Percentiles rank a stretch among this genome's conserved stretches.
These are phyloP conservation scores for Hawksworthiomyces lignivorus DNA, from an alignment of 2,329 filamentous ascomycete species.

Conservation along the genomic window DNA sequence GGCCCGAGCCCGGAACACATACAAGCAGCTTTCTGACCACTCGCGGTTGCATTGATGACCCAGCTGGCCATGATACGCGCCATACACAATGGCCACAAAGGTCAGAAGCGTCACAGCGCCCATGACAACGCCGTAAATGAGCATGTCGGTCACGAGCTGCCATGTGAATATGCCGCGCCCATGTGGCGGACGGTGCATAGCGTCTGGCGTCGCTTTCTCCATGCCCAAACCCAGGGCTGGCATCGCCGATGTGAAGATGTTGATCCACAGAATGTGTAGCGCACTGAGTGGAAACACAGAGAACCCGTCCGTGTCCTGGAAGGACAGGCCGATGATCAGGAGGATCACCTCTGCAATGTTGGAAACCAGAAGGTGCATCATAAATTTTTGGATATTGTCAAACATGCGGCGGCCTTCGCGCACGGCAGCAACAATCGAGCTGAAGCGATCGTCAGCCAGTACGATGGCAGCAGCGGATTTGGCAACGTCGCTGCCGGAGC, in stretches of 20 bases:
- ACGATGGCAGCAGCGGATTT: slow-evolving; percentile 79
- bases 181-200: slow-evolving; percentile 75
- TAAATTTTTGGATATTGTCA: slow-evolving; percentile 84
- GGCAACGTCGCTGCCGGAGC: slow-evolving; percentile 78
- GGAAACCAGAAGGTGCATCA: slow-evolving; percentile 69
- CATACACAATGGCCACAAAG: slow-evolving; percentile 58
- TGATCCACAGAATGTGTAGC: slow-evolving; percentile 87
- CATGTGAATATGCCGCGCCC: slow-evolving; percentile 68
- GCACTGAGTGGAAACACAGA: slow-evolving; percentile 83
- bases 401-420: slow-evolving; percentile 79
- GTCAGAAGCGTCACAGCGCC: slow-evolving; percentile 57
- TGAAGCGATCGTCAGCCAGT: slow-evolving; percentile 81
- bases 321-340: slow-evolving; percentile 71
- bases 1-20: slow-evolving; percentile 62
- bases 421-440: slow-evolving; percentile 75
- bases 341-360: slow-evolving; percentile 81
- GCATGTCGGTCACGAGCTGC: slow-evolving; percentile 71
- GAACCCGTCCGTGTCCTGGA: slow-evolving; percentile 62
- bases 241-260: slow-evolving; percentile 83
- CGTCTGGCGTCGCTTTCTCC: slow-evolving; percentile 65
- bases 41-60: slow-evolving; percentile 55
- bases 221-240: slow-evolving; percentile 84
- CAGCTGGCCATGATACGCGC: slow-evolving; percentile 46
- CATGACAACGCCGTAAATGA: slow-evolving; percentile 74
- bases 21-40: slow-evolving; percentile 47